These are phyloP conservation scores for Penicillium sp. DNA, from an alignment of 2,329 filamentous ascomycete species.

Conservation along the genomic window DNA sequence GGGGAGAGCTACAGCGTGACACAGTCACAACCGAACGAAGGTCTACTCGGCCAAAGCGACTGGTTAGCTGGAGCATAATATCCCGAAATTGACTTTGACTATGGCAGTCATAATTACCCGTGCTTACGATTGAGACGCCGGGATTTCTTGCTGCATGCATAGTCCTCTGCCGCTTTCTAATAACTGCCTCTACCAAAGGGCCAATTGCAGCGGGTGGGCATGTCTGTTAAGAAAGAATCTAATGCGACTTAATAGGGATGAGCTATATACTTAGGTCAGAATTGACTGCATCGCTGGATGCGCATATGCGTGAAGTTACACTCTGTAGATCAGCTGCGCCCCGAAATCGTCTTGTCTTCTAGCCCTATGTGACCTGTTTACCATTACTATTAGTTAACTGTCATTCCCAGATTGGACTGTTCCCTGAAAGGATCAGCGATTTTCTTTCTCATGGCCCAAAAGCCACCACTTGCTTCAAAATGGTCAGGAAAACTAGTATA, in stretches of 20 bases:
- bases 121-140: background rate
- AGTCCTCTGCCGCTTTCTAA: background rate
- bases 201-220: background rate
- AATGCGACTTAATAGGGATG: background rate
- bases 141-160: background rate
- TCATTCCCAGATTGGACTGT: background rate
- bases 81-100: background rate
- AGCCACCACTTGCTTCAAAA: background rate
- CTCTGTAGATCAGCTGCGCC: constrained; percentile 13
- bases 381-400: background rate
- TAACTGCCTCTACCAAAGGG: background rate
- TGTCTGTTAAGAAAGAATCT: background rate
- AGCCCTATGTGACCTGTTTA: background rate
- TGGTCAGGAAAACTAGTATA: background rate
- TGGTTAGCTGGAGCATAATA: background rate
- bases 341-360: background rate
- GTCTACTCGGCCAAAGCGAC: background rate
- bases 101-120: background rate
- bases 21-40: background rate
- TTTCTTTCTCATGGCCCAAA: background rate
- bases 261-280: background rate
- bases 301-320: constrained; percentile 14
- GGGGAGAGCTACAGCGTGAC: background rate
- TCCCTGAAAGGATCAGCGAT: background rate
- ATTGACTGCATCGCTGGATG: background rate